These are phyloP conservation scores for Mucor indicus DNA, from an alignment of 371 early-diverging fungal genomes.

Conservation along the genomic window DNA sequence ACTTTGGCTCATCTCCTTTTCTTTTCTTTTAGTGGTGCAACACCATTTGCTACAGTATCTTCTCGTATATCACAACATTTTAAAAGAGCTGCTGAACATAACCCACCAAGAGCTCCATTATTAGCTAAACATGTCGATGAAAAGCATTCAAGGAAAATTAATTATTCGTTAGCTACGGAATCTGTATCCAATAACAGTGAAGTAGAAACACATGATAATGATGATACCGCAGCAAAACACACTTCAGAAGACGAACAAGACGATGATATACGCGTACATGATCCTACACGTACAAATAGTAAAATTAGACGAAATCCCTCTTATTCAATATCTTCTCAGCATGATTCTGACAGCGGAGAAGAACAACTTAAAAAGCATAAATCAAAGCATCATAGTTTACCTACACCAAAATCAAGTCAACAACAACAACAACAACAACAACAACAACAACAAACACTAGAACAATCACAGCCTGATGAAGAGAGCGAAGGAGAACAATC, in stretches of 20 bases:
- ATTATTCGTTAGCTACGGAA: slow-evolving; percentile 72
- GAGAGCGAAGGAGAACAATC: slow-evolving; percentile 47
- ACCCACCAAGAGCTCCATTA: slow-evolving; percentile 72
- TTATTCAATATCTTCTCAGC: background rate
- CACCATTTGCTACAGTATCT: slow-evolving; percentile 87
- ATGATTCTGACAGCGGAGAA: background rate
- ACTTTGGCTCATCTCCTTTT: no score
- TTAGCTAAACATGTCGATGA: slow-evolving; percentile 72
- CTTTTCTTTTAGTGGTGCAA: slow-evolving; percentile 57
- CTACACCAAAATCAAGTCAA: slow-evolving; percentile 7
- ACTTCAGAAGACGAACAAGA: no score
- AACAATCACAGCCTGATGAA: no score
- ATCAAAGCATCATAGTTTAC: no score
- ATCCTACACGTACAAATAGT: slow-evolving; percentile 1
- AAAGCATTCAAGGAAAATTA: slow-evolving; percentile 73
- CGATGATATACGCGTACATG: background rate
- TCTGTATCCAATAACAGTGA: background rate
- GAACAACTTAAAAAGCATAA: slow-evolving; percentile 2
- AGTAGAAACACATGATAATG: slow-evolving; percentile 7
- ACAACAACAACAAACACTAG: background rate
- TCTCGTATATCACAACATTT: slow-evolving; percentile 86
- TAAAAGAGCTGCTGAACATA: slow-evolving; percentile 71
- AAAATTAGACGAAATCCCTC: slow-evolving; percentile 4
- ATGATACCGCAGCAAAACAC: slow-evolving; percentile 1
- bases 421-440: slow-evolving; percentile 11